Evolutionary conservation across 495 filamentous ascomycete species (phyloP), one percentile per base, ranked within the genome.

Genomic region (Penicillium bovifimosum): DNA sequence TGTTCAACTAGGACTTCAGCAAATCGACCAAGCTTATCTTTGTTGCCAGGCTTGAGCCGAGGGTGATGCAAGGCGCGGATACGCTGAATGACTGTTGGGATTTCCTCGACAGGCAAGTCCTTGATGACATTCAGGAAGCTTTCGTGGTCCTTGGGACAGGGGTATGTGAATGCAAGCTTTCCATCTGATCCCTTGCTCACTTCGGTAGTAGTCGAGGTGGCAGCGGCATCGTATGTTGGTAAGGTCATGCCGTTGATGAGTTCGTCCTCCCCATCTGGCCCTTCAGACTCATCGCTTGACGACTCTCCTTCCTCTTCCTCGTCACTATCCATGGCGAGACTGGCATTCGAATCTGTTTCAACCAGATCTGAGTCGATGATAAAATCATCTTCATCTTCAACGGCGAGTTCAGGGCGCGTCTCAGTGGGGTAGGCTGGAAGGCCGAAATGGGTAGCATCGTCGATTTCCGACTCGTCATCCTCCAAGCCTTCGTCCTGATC

Each of bases 381-480:
- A 57, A 96, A 96, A 52, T 96, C 88, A 62, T 96, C 91, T 63
- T 96, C 91, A 56, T 96, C 91, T 54, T 95, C 90, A 28, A 91
- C 83, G 26, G 63, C 77, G 5, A 79, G 60, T 14, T 72, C 63
- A 39, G 71, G 58, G 20, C 69, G 63, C 50, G 70, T 52, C 47
- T 61, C 66, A 8, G 61, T 54, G 41, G 69, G 52, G 51, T 51
- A 44, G 6, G 55, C 46, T 48, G 67, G 47, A 36, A 86, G 69
- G 2, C 83, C 83, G 59, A 86, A 86, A 38, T 65, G 63, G 47
- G 75, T 74, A 17, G 76, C 80, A 52, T 73, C 71, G 16, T 73
- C 65, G 20, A 74, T 78, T 75, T n/a, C 58, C 62, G 46, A 48
- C 33, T 48, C 46, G 20, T 48, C 46, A 29, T 48, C 46, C 9